Percentiles rank a stretch among this genome's conserved stretches.
Evolutionary conservation across 2,329 filamentous ascomycete genomes (phyloP).

Genomic region (Talaromyces sp.): DNA sequence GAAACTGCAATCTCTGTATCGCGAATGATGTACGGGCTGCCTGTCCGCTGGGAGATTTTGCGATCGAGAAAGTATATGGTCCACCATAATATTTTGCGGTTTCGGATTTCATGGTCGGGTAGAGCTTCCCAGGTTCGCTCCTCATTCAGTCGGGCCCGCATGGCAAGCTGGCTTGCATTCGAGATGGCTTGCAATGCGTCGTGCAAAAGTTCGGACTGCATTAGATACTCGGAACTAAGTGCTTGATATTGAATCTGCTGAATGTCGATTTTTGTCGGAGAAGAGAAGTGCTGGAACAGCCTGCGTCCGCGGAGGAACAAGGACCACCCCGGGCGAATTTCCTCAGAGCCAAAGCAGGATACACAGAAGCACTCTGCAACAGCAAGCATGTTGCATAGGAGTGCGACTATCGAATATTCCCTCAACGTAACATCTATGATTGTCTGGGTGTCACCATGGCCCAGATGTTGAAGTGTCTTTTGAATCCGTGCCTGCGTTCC

Average conservation of each 20-base stretch:
- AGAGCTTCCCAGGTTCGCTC: background rate
- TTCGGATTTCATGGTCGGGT: background rate
- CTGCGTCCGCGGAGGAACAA: background rate
- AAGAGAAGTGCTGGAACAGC: background rate
- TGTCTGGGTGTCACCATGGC: background rate
- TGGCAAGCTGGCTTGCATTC: background rate
- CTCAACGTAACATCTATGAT: background rate
- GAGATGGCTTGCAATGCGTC: background rate
- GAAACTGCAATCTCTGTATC: background rate
- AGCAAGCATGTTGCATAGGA: constrained; percentile 2
- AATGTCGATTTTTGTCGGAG: background rate
- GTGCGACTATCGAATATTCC: background rate
- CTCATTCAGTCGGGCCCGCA: background rate
- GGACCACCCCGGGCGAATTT: background rate
- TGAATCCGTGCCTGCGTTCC: background rate
- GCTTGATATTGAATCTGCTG: background rate
- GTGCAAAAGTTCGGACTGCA: background rate
- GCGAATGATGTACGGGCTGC: background rate
- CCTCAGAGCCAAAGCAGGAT: background rate
- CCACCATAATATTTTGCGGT: constrained; percentile 1
- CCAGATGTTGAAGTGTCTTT: background rate
- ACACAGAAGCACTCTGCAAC: background rate
- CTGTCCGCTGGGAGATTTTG: background rate
- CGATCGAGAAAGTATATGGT: constrained; percentile 2
- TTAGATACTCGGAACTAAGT: background rate